Base-by-base conservation (phyloP, 2,329 filamentous ascomycete genomes). In the Eurotiales sp. region DNA sequence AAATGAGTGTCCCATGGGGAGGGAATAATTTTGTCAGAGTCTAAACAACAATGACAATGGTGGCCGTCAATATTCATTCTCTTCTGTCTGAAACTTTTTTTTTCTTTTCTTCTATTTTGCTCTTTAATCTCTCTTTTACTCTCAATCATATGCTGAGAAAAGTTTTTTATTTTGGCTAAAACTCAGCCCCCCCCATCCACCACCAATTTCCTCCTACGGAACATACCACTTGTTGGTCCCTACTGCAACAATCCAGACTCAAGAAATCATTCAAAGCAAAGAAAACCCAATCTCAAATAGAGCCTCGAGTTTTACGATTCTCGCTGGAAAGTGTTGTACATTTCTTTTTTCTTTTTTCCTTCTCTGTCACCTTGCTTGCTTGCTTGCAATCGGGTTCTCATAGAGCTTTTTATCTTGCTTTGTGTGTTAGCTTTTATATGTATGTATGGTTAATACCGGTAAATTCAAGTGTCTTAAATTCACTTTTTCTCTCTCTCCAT, bases 381-480 rank as follows among this genome's bases (percentile, higher is more conserved):
- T 50, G 34, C 34, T 50, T 43, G 37, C 42, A 19, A 34, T 43
- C 30, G 50, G 43, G 51, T 34, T 47, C 37, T 45, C 46, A 53
- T 49, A 49, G 51, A 53, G 46, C 51, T 49, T 53, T 43, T 37
- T 36, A 44, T 45, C 23, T 53, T 49, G 32, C 46, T 43, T 47
- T 50, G 51, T 53, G 45, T 49, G 36, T 47, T 40, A 32, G 36
- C 40, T 45, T 45, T 53, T 49, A 53, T 53, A 44, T 53, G 51
- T 49, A 53, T 53, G 51, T 53, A 53, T 53, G 51, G 45, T 49
- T 49, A 49, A 53, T 53, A 53, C 51, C 46, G 34, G 46, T 53
- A 49, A 53, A 46, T 47, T 40, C 27, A 47, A 36, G 34, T n/a
- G 43, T 37, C 40, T 47, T 39, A 22, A 17, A 29, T 40, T 40